A percentile compares a stretch with the other conserved stretches of the same genome.
Evolutionary conservation across 2,329 filamentous ascomycete species (phyloP).

Genomic region (Talaromyces sp.): DNA sequence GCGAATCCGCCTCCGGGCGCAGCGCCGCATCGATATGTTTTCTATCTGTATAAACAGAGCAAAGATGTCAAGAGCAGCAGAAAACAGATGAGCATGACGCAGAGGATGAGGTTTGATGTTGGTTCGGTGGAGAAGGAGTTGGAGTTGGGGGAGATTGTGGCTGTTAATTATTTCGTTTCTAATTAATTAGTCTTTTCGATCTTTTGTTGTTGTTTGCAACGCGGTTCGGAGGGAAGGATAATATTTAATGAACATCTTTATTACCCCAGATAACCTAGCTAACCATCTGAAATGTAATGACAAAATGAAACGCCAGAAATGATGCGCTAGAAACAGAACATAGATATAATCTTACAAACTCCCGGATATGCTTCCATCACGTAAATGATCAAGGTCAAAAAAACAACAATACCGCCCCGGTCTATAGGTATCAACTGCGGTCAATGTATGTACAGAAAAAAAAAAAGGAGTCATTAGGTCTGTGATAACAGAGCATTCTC

Average conservation of each 20-base stretch:
- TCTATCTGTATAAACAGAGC: constrained; percentile 7
- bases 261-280: neutral
- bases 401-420: neutral
- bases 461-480: neutral
- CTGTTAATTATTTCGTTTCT: constrained; percentile 9
- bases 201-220: no score
- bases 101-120: constrained; percentile 1
- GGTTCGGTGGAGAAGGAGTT: constrained; percentile 7
- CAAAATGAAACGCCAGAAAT: neutral
- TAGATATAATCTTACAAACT: constrained; percentile 4
- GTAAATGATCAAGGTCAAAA: neutral
- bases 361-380: neutral
- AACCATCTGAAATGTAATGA: no score
- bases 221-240: no score
- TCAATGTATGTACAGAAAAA: constrained; percentile 5
- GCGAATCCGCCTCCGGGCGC: constrained; percentile 8
- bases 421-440: constrained; percentile 12
- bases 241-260: neutral
- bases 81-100: neutral
- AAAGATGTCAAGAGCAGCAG: neutral
- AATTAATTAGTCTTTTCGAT: neutral
- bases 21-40: constrained; percentile 11
- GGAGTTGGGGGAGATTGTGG: neutral
- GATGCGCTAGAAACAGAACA: neutral
- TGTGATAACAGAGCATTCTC: constrained; percentile 1